Base-by-base conservation (phyloP, 441 rosid species). In the Viola pubescens region DNA sequence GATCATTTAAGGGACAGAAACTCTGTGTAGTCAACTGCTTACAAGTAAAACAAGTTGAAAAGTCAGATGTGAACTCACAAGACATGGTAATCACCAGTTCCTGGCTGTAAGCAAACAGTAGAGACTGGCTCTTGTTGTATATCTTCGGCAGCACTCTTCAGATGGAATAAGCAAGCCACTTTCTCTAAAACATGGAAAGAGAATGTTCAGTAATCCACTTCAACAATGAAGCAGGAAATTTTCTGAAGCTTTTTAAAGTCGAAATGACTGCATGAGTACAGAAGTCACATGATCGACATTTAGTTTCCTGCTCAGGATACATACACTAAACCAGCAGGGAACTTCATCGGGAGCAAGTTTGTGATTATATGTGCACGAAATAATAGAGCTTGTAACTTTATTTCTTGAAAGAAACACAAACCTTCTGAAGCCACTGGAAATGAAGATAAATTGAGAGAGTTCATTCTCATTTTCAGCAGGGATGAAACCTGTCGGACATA, bases 21-120 rank as follows among this genome's bases (percentile, higher is more conserved):
- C 13, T 39, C 4, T 43, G 10, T 9, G 10, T 26, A 2, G 34
- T 14, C 54, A 51, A 19, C 39, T 13, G 54, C 13, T 3, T 14
- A 16, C 16, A 51, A 14, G 7, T 14, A 41, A 4, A 54, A 26
- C 2, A 13, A 12, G 9, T 8, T 44, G 10, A 45, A 40, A 59
- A 52, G 9, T 67, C 72, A 52, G 54, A 26, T 42, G 67, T 58
- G 45, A 62, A 59, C 96, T 84, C 78, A 94, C 97, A 89, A 94
- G 65, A 84, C 83, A 76, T 94, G 96, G 76, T 82, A 84, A 56
- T 89, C 96, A 44, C 97, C 95, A 73, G 79, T 77, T 73, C 91
- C 96, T 9, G 97, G 79, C 60, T 70, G 89, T 76, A 94, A 84
- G 71, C 87, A 88, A 73, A 84, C 72, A 37, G 84, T 71, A 26